Evolutionary conservation across 768 basidiomycete genomes (phyloP), one percentile per base, ranked within the genome.

Genomic region (Bullera alba): DNA sequence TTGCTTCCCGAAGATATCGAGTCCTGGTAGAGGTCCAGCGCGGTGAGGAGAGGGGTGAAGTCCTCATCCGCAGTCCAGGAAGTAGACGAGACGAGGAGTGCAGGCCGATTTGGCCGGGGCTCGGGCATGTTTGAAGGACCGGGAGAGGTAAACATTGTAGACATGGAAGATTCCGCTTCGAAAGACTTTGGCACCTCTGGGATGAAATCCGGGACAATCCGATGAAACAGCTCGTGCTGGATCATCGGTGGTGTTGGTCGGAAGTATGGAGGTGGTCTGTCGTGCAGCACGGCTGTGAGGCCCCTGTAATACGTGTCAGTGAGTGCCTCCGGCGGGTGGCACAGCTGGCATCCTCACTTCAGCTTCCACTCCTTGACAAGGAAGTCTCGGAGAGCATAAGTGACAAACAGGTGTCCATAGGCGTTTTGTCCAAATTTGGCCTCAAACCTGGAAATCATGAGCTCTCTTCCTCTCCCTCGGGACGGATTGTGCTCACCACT

Each of bases 41-140:
- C 89, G 17, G 80, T 77, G 19, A 96, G 72, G 16, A 99, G 80
- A 45, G 95, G 79, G 7, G 79, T 75, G 58, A 99, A 96, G 69
- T 97, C 91, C 70, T 99, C 95, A 63, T 99, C 95, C 5, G 88
- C 81, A 0, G 95, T 97, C 93, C 93, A 97, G 15, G 87, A 90
- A 1, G 95, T 99, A 58, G 88, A 87, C 21, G 87, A 89, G 23
- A 99, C 83, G 16, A 96, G 58, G 1, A 97, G 75, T 0, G 89
- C 91, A 3, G 90, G 88, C 50, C 92, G 77, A 56, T 89, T 86
- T 1, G 74, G 61, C 28, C 87, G 79, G 22, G 81, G 71, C n/a
- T 64, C 63, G 4, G 85, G 81, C 61, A 76, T 29, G 15, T 30
- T 30, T 16, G 46, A 5, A 80, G 76, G 2, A 79, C 83, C 1